These are phyloP conservation scores for Salinomyces thailandicus DNA, from an alignment of 2,329 filamentous ascomycete genomes.

Conservation along the genomic window DNA sequence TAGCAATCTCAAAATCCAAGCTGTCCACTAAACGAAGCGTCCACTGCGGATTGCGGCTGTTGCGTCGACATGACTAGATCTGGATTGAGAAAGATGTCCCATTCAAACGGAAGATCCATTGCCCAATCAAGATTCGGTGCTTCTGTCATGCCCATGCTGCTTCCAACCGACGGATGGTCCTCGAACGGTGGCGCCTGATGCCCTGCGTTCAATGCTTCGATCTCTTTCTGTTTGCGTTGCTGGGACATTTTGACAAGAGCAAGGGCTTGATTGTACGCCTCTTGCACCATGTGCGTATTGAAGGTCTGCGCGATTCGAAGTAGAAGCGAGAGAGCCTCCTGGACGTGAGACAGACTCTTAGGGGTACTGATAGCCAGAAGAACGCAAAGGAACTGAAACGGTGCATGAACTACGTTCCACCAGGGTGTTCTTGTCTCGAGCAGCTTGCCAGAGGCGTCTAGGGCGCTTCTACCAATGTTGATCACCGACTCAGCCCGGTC, in stretches of 20 bases:
- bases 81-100: slow-evolving; percentile 27
- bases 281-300: slow-evolving; percentile 28
- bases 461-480: slow-evolving; percentile 24
- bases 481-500: slow-evolving; percentile 29
- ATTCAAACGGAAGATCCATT: slow-evolving; percentile 25
- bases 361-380: slow-evolving; percentile 32
- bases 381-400: slow-evolving; percentile 35
- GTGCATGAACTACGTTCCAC: slow-evolving; percentile 35
- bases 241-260: slow-evolving; percentile 23
- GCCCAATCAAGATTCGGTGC: slow-evolving; percentile 24
- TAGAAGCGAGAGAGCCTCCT: slow-evolving; percentile 29
- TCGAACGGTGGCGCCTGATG: slow-evolving; percentile 18
- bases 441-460: slow-evolving; percentile 27
- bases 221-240: slow-evolving; percentile 23
- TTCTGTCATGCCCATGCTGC: slow-evolving; percentile 18
- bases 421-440: slow-evolving; percentile 29
- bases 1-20: slow-evolving; percentile 7
- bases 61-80: slow-evolving; percentile 22
- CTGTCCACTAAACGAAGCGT: slow-evolving; percentile 11
- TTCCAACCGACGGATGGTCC: slow-evolving; percentile 20
- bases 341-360: slow-evolving; percentile 26
- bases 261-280: slow-evolving; percentile 28
- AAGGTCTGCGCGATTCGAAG: slow-evolving; percentile 28
- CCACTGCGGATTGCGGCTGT: slow-evolving; percentile 13
- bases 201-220: slow-evolving; percentile 21